Conservation (phyloP, 495 filamentous ascomycete genomes). For the Evernia prunastri region DNA sequence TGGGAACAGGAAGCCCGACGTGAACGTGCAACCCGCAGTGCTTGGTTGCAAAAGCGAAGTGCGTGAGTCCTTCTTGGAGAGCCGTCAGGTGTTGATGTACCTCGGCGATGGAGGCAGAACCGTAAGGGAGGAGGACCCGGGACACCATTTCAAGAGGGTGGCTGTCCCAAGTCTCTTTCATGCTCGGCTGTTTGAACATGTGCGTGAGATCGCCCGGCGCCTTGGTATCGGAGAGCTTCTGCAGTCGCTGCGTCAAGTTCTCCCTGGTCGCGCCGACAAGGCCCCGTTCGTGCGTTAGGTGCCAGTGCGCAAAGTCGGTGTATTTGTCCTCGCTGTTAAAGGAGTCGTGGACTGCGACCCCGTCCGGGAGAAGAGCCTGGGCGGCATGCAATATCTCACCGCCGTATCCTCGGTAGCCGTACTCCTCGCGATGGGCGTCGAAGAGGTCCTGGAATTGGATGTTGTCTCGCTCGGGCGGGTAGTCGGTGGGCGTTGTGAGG, state of each 20-base stretch:
- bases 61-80: background rate
- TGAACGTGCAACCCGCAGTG: constrained; percentile 28
- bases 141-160: constrained; percentile 27
- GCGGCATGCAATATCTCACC: constrained; percentile 22
- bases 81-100: constrained; percentile 10
- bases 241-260: background rate
- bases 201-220: background rate
- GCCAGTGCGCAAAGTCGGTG: constrained; percentile 21
- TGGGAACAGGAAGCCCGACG: constrained; percentile 23
- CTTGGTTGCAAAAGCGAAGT: constrained; percentile 8
- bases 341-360: constrained; percentile 11
- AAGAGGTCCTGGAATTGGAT: constrained; percentile 1
- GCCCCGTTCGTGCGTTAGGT: constrained; percentile 17
- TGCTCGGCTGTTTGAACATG: too few relatives aligned
- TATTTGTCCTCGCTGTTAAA: constrained; percentile 9
- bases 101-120: constrained; percentile 8
- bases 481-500: constrained; percentile 15
- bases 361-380: background rate
- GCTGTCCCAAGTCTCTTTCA: constrained; percentile 22
- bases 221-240: background rate
- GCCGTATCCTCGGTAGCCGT: constrained; percentile 24
- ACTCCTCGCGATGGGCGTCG: background rate
- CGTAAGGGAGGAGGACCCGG: constrained; percentile 16
- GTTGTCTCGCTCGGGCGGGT: background rate
- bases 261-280: constrained; percentile 11